Evolutionary conservation across 331 rosid species (phyloP), one percentile per base, ranked within the genome.

Genomic region (Dryas integrifolia): DNA sequence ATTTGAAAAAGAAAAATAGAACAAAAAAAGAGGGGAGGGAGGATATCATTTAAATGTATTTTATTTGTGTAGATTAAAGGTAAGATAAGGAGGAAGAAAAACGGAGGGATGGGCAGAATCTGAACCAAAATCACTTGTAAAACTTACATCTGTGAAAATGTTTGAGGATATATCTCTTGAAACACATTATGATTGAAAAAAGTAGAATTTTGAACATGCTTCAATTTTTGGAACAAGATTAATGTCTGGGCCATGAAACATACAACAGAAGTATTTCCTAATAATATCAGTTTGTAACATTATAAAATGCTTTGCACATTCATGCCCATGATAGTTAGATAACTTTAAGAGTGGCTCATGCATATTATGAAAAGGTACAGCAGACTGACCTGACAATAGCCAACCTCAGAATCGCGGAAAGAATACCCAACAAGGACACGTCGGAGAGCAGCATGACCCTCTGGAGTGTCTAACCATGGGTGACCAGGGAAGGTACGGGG

Each of bases 331-430:
- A 38, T 18, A 41, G 43, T 12, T 58, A 5, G 47, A 55, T 44
- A 18, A 21, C 63, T 52, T 59, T 58, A n/a, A 72, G 11, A 47
- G n/a, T 14, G 52, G n/a, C 13, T 12, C 40, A 16, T 61, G 5
- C 1, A 48, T 53, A 70, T 52, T 41, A 12, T 11, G 16, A n/a
- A 14, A 14, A 39, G 50, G 16, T 9, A 35, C 12, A 63, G 15
- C 43, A 46, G 78, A 64, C 56, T 39, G 55, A 66, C 99, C 96
- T 95, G 99, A 82, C 99, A 95, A 75, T 95, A 95, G 59, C 99
- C 99, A 74, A 95, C 99, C 82, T 95, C 99, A 69, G 99, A 95
- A 75, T 95, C 99, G 45, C 99, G 96, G 84, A 95, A 95, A 10
- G 99, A 95, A 88, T 95, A 95, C 15, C 80, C 96, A 70, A 95